Conservation (phyloP, 108 stramenopile genomes). For the Discostella stelligeroides region DNA sequence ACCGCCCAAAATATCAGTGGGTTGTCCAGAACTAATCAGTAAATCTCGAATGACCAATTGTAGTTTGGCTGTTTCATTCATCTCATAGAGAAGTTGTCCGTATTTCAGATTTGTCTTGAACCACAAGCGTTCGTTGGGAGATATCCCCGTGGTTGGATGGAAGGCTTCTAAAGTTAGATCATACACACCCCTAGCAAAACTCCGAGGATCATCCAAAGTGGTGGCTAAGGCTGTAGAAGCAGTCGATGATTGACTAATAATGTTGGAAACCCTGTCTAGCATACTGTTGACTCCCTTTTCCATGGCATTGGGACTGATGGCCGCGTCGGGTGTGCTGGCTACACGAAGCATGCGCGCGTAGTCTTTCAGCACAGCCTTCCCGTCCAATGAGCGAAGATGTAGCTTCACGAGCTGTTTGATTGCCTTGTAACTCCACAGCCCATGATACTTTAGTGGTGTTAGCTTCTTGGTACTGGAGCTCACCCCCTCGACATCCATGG, state of each 20-base stretch:
- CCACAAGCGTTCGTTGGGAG: constrained; percentile 90
- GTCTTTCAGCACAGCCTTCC: constrained; percentile 48
- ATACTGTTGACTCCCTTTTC: constrained; percentile 94
- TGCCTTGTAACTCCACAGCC: constrained; percentile 88
- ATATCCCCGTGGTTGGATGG: constrained; percentile 71
- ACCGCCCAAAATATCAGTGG: constrained; percentile 20
- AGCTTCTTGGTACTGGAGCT: constrained; percentile 2
- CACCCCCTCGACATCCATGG: constrained; percentile 23
- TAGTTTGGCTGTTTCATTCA: constrained; percentile 85
- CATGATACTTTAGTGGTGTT: constrained; percentile 53
- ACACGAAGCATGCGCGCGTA: constrained; percentile 80
- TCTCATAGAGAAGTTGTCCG: constrained; percentile 90
- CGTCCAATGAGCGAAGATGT: constrained; percentile 57
- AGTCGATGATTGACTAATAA: constrained; percentile 53
- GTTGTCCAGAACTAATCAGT: constrained; percentile 33
- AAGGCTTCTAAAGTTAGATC: constrained; percentile 77
- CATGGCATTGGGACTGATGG: constrained; percentile 83
- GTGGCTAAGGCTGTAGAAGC: background rate
- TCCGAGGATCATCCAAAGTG: constrained; percentile 41
- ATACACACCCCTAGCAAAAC: constrained; percentile 66
- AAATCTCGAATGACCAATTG: constrained; percentile 87
- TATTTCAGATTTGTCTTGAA: constrained; percentile 96
- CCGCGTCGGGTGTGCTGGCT: constrained; percentile 55
- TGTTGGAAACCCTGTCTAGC: constrained; percentile 83
- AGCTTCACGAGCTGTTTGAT: constrained; percentile 93